Evolutionary conservation across 805 yeast genomes (phyloP), one percentile per base, ranked within the genome.

Genomic region (Starmerella ratchasimensis): DNA sequence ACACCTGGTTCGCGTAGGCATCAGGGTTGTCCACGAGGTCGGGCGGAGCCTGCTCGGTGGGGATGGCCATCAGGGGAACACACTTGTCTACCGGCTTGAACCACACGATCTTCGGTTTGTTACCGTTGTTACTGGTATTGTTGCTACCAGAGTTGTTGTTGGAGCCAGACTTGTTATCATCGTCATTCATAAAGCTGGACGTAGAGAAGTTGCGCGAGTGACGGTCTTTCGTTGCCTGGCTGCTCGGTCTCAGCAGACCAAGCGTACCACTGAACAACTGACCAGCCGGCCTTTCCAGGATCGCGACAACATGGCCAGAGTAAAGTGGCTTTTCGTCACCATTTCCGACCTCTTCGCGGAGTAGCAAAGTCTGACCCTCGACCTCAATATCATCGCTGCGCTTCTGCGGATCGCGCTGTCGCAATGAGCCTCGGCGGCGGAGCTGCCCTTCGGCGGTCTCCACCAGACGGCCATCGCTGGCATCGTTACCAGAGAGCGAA

Each of bases 221-320:
- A 52, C 75, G 76, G 33, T 80, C 86, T 46, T 80, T 83, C 46
- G 80, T 82, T 26, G 82, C 77, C 50, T 93, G 93, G 51, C 84
- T 94, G 3, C 96, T 90, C 3, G 98, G 98, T 58, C 98, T 75
- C 49, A 90, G 69, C 35, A 90, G 64, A 0, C 97, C 97, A 44
- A 90, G 65, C 6, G 96, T 84, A 47, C 98, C 97, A 25, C 94
- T 76, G 55, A 90, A 90, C 38, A 86, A 67, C 57, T 90, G 98
- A 17, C 97, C 96, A 0, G 97, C 95, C 42, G 86, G 84, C 59
- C 98, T 78, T 57, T 90, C 98, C 47, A 90, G 80, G 21, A 90
- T 94, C 1, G 98, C 98, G 46, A 90, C 97, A 38, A 90, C 94
- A 54, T 90, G 98, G 17, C 98, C 98, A 1, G 97, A 96, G 52